phyloP scores from a whole-genome alignment of 176 grass and related monocot species.

The Zizania latifolia region DNA sequence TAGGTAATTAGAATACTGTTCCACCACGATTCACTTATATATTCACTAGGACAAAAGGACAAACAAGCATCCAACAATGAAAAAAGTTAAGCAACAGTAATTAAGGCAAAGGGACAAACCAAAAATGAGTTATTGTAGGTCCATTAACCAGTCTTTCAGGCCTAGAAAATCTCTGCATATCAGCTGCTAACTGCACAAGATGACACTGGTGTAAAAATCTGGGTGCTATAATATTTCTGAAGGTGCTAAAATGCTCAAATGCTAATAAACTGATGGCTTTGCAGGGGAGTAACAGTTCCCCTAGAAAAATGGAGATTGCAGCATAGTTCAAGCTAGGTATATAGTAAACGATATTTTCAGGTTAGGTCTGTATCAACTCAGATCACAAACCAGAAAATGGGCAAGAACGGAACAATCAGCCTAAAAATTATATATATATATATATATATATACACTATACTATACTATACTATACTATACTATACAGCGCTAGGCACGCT shows the following conservation, averaged over 20 bases:
- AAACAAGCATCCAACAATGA: neutral
- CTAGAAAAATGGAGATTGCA: neutral
- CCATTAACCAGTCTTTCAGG: conserved; percentile 97
- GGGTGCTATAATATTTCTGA: conserved; percentile 13
- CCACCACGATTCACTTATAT: neutral
- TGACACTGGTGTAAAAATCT: conserved; percentile 30
- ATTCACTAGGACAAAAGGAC: neutral
- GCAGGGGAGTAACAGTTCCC: neutral
- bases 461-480: too few species aligned
- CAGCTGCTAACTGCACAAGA: conserved; percentile 80
- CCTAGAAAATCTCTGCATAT: conserved; percentile 96
- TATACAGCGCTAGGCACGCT: too few species aligned
- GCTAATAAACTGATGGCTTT: neutral
- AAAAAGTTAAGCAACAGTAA: conserved; percentile 14
- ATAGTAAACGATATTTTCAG: neutral
- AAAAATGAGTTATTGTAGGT: conserved; percentile 94
- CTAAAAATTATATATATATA: neutral
- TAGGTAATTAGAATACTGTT: neutral
- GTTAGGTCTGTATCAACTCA: neutral
- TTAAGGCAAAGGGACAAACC: conserved; percentile 49
- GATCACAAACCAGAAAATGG: neutral
- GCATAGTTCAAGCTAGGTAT: neutral
- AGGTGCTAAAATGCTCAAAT: neutral
- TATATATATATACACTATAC: too few species aligned
- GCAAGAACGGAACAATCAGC: neutral